Evolutionary conservation across 192 early-diverging fungal genomes (phyloP).

Genomic region (Gigaspora rosea): DNA sequence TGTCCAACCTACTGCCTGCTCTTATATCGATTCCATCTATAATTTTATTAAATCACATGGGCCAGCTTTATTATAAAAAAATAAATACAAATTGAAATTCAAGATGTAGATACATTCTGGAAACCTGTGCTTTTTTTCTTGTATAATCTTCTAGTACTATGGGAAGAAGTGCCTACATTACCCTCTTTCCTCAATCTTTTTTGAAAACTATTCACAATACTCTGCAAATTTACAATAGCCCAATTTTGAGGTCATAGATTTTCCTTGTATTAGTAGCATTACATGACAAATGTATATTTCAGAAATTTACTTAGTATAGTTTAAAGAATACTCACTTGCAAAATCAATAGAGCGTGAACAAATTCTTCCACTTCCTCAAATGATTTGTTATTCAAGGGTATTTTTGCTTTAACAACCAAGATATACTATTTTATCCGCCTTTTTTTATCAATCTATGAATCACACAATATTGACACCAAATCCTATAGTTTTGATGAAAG

Average conservation of each 20-base stretch:
- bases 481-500: slow-evolving; percentile 15
- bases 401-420: slow-evolving; percentile 12
- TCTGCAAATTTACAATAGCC: slow-evolving; percentile 2
- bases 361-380: slow-evolving; percentile 17
- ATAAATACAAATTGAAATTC: no score
- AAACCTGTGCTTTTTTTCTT: not conserved
- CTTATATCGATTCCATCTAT: no score
- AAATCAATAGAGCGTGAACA: slow-evolving; percentile 12
- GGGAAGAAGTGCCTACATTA: not conserved
- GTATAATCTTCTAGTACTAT: not conserved
- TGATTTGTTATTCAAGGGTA: not conserved
- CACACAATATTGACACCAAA: slow-evolving; percentile 21
- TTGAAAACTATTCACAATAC: slow-evolving; percentile 24
- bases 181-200: not conserved
- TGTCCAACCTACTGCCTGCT: no score
- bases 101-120: no score
- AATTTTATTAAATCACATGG: no score
- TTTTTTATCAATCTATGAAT: not conserved
- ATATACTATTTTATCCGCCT: slow-evolving; percentile 10
- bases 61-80: no score
- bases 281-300: not conserved
- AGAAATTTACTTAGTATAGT: not conserved
- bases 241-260: not conserved
- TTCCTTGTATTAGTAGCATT: not conserved
- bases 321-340: not conserved